Percentiles rank a stretch among this genome's conserved stretches.
Conservation (phyloP, 768 basidiomycete genomes). For the Leccinum imitatum region DNA sequence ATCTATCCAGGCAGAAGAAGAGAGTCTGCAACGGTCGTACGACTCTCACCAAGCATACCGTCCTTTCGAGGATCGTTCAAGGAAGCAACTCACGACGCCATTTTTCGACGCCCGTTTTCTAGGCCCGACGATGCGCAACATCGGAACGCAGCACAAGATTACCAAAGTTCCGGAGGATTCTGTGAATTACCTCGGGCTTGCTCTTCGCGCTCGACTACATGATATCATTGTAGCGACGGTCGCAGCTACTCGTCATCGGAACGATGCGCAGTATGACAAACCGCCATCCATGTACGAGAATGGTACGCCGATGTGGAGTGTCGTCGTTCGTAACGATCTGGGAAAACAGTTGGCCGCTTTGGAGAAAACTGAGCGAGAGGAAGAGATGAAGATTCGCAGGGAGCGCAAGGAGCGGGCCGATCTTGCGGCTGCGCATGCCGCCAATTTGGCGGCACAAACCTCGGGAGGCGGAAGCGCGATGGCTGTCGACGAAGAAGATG, state of each 20-base stretch:
- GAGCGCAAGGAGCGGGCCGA: conserved; percentile 80
- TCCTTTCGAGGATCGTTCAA: conserved; percentile 72
- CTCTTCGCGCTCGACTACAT: conserved; percentile 72
- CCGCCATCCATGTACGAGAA: conserved; percentile 65
- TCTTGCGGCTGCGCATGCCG: conserved; percentile 67
- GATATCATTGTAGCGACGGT: conserved; percentile 69
- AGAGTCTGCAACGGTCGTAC: conserved; percentile 66
- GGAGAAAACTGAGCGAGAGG: conserved; percentile 80
- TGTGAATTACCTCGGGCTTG: conserved; percentile 76
- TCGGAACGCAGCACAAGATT: conserved; percentile 70
- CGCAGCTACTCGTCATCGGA: conserved; percentile 65
- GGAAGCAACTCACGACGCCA: conserved; percentile 70
- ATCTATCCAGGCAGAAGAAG: conserved; percentile 76
- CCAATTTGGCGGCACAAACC: conserved; percentile 58
- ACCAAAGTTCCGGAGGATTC: conserved; percentile 66
- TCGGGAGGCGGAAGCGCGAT: conserved; percentile 33
- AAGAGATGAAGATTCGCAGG: conserved; percentile 70
- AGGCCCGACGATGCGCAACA: conserved; percentile 63
- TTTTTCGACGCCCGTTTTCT: conserved; percentile 68
- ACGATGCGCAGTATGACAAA: conserved; percentile 67
- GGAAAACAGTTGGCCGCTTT: conserved; percentile 74
- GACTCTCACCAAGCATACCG: conserved; percentile 64
- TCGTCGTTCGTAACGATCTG: conserved; percentile 74
- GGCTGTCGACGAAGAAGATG: conserved; percentile 47
- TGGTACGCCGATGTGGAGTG: conserved; percentile 78